Evolutionary conservation across 2,329 filamentous ascomycete species (phyloP).

Genomic region (Pezicula radicicola): DNA sequence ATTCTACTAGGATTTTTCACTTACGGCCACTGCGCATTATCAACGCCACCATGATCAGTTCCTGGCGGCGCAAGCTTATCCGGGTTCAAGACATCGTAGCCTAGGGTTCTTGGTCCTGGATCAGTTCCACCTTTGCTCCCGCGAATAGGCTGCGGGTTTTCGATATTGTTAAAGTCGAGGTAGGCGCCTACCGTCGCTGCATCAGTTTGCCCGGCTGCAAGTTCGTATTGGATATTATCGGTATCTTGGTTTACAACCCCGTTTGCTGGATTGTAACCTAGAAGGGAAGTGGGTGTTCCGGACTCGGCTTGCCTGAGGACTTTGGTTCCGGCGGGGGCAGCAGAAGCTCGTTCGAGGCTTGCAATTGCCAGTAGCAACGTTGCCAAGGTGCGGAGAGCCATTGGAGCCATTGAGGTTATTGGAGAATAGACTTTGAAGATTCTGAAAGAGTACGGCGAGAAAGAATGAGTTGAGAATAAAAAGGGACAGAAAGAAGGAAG

Average conservation of each 20-base stretch:
- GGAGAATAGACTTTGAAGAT: background rate
- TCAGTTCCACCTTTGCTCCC: conserved; percentile 47
- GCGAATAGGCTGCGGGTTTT: conserved; percentile 53
- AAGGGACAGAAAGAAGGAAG: too few species aligned
- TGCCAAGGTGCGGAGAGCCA: conserved; percentile 1
- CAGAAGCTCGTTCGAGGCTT: conserved; percentile 5
- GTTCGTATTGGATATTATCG: conserved; percentile 32
- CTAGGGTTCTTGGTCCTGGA: conserved; percentile 45
- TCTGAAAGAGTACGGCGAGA: too few species aligned
- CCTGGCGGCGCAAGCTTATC: conserved; percentile 50
- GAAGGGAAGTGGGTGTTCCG: conserved; percentile 22
- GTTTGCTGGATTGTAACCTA: conserved; percentile 36
- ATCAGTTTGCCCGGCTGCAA: conserved; percentile 48
- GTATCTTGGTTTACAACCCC: conserved; percentile 32
- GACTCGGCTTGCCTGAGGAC: background rate
- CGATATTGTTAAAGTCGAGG: conserved; percentile 49
- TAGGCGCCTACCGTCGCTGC: conserved; percentile 47
- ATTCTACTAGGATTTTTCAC: too few species aligned
- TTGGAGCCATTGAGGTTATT: background rate
- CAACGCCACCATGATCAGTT: conserved; percentile 45
- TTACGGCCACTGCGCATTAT: conserved; percentile 45
- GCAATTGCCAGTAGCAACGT: conserved; percentile 3
- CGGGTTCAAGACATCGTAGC: conserved; percentile 48
- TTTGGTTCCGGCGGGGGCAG: conserved; percentile 20
- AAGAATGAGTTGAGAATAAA: too few species aligned